Conservation (phyloP, 2,329 filamentous ascomycete genomes). For the Westerdykella ornata region DNA sequence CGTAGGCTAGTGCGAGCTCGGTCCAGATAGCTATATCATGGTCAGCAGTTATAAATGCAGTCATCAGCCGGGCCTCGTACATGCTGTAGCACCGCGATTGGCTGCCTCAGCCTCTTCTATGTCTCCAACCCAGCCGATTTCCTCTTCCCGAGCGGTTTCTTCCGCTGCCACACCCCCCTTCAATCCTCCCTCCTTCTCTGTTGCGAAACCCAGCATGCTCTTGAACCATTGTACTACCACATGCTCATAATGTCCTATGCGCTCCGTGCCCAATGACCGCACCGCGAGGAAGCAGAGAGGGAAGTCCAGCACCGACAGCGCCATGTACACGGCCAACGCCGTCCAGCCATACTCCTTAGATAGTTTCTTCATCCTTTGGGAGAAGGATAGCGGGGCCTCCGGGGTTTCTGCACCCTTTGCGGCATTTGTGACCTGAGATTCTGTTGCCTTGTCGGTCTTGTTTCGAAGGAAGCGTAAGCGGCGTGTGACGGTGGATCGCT, state of each 20-base stretch:
- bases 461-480: constrained; percentile 32
- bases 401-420: constrained; percentile 38
- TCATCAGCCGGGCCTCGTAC: constrained; percentile 47
- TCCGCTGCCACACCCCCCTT: constrained; percentile 34
- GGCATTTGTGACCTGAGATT: constrained; percentile 31
- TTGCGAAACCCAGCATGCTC: constrained; percentile 43
- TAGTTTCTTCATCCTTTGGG: constrained; percentile 70
- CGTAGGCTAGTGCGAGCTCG: constrained; percentile 87
- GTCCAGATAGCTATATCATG: constrained; percentile 59
- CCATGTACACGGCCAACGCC: constrained; percentile 83
- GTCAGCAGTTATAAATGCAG: constrained; percentile 8
- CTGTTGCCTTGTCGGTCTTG: constrained; percentile 28
- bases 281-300: constrained; percentile 93
- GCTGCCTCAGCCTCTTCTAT: constrained; percentile 57
- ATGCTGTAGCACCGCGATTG: constrained; percentile 59
- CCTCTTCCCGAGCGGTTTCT: constrained; percentile 24
- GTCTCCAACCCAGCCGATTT: constrained; percentile 36
- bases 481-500: constrained; percentile 18
- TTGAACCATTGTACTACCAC: constrained; percentile 56
- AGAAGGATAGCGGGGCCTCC: constrained; percentile 49
- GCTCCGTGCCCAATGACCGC: constrained; percentile 71
- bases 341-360: constrained; percentile 92
- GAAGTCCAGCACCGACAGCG: constrained; percentile 78
- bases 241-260: constrained; percentile 70
- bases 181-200: constrained; percentile 35